Percentiles rank a stretch among this genome's conserved stretches.
Conservation (phyloP, 331 rosid species). For the Cucumis variabilis region DNA sequence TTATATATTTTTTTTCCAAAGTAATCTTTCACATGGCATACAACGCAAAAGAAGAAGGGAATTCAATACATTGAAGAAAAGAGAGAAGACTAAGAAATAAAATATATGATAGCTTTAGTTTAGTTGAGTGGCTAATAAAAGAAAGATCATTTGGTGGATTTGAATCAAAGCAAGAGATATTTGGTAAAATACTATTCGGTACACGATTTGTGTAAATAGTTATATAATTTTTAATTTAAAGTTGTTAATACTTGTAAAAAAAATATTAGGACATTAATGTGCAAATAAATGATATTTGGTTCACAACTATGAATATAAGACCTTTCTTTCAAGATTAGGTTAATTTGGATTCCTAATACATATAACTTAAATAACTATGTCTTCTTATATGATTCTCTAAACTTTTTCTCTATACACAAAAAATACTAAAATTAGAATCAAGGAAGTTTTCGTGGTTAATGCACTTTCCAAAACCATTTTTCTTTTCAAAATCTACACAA, state of each 20-base stretch:
- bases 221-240: not conserved
- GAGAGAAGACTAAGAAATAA: not conserved
- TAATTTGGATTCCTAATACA: no score
- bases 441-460: no score
- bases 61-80: not conserved
- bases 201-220: not conserved
- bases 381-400: no score
- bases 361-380: no score
- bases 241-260: not conserved
- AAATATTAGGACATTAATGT: not conserved
- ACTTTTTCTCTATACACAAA: no score
- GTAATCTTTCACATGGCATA: slow-evolving; percentile 7
- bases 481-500: no score
- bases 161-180: not conserved
- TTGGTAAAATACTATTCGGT: not conserved
- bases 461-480: no score
- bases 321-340: no score
- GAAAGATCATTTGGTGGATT: slow-evolving; percentile 2
- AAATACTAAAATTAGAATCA: no score
- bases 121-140: not conserved
- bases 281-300: not conserved
- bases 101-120: not conserved
- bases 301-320: not conserved
- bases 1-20: not conserved
- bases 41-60: not conserved